A percentile compares a stretch with the other conserved stretches of the same genome.
phyloP scores from a whole-genome alignment of 257 asterid species.

The Orobanche coerulescens region DNA sequence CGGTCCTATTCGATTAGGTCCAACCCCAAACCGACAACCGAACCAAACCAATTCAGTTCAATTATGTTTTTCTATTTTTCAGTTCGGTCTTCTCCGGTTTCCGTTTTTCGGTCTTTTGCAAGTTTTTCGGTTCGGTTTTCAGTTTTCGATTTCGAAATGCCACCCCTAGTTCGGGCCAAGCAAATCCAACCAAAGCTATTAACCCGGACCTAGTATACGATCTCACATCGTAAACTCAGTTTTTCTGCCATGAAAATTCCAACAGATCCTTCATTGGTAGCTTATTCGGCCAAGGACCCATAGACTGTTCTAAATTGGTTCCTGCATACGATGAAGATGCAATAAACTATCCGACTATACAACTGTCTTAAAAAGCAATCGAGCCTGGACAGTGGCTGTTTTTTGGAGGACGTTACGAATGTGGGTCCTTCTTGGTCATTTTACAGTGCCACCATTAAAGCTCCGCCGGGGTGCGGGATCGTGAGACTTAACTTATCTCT shows the following conservation, averaged over 20 bases:
- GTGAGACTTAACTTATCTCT: constrained; percentile 53
- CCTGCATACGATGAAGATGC: constrained; percentile 64
- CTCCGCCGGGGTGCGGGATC: constrained; percentile 65
- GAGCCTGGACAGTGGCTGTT: constrained; percentile 47
- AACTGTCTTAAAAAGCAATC: constrained; percentile 46
- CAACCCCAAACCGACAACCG: too few relatives aligned
- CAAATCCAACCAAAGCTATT: constrained; percentile 57
- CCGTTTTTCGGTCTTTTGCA: too few relatives aligned
- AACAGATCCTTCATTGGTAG: constrained; percentile 38
- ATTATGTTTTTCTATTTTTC: too few relatives aligned
- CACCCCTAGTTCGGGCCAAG: too few relatives aligned
- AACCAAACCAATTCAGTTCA: too few relatives aligned
- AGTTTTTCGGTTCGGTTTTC: too few relatives aligned
- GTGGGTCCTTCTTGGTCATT: constrained; percentile 51
- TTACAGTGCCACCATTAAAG: constrained; percentile 59
- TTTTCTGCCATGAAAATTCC: constrained; percentile 74
- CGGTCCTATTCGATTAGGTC: too few relatives aligned
- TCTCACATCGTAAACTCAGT: constrained; percentile 59
- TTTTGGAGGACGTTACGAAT: constrained; percentile 58
- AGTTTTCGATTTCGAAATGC: too few relatives aligned
- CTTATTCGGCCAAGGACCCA: constrained; percentile 29
- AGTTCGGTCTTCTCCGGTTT: too few relatives aligned
- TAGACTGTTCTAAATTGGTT: constrained; percentile 60
- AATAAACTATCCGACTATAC: constrained; percentile 81
- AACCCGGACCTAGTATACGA: constrained; percentile 76